These are phyloP conservation scores for Starmerella sirachaensis DNA, from an alignment of 805 yeast species.

Conservation along the genomic window DNA sequence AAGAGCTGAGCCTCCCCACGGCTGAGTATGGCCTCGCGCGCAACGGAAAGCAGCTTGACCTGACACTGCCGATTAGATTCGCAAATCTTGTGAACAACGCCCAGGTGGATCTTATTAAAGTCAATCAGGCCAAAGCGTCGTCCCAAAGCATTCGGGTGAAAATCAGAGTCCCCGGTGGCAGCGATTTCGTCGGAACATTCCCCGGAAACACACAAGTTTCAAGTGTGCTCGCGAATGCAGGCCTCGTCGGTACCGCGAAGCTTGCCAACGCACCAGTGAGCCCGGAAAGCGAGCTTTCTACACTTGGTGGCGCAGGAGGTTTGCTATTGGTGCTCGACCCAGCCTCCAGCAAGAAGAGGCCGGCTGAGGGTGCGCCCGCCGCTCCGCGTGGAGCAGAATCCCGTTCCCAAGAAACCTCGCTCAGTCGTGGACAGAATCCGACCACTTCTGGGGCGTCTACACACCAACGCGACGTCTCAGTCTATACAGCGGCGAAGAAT, in stretches of 20 bases:
- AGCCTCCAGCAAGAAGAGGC: background rate
- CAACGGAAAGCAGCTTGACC: constrained; percentile 19
- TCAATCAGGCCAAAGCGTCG: background rate
- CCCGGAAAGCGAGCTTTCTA: constrained; percentile 1
- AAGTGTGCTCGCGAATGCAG: constrained; percentile 11
- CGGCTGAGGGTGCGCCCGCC: no score
- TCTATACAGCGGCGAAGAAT: no score
- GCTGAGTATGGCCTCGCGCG: constrained; percentile 13
- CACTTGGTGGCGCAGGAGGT: constrained; percentile 15
- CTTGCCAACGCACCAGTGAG: constrained; percentile 5
- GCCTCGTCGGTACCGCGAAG: constrained; percentile 6
- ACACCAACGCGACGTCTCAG: no score
- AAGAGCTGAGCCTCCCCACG: constrained; percentile 6
- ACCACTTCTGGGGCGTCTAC: no score
- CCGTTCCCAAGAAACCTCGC: no score
- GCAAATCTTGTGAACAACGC: constrained; percentile 21
- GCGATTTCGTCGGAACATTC: constrained; percentile 18
- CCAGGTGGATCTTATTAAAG: constrained; percentile 11
- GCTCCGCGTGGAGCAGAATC: no score
- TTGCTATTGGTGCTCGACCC: constrained; percentile 8
- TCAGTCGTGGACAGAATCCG: no score
- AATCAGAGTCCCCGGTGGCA: constrained; percentile 11
- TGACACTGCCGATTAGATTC: constrained; percentile 19
- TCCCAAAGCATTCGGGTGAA: constrained; percentile 16
- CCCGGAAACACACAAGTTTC: constrained; percentile 2